Evolutionary conservation across 768 basidiomycete genomes (phyloP).

Genomic region (Amanita exitialis): DNA sequence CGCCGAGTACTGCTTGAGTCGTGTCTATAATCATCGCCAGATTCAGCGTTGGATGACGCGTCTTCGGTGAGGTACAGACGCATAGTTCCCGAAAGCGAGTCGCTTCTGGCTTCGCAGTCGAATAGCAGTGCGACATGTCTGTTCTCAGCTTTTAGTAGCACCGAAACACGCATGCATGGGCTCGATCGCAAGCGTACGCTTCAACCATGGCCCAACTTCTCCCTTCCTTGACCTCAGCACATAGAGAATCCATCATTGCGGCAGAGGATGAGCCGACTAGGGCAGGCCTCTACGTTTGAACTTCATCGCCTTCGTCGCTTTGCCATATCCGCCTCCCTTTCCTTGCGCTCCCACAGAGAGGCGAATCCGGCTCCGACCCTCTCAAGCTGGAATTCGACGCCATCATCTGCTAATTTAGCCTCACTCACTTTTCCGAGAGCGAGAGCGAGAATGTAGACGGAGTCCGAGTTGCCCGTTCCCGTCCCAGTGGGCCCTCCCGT

Average conservation of each 20-base stretch:
- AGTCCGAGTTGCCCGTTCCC: background rate
- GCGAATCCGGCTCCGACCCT: background rate
- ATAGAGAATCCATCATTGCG: slow-evolving; percentile 27
- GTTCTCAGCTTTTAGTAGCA: too few relatives aligned
- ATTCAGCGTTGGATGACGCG: too few relatives aligned
- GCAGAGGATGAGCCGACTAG: slow-evolving; percentile 28
- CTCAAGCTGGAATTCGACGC: background rate
- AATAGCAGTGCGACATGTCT: too few relatives aligned
- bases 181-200: slow-evolving; percentile 17
- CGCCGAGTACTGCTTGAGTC: too few relatives aligned
- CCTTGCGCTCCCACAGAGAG: background rate
- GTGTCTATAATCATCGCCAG: too few relatives aligned
- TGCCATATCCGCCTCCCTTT: too few relatives aligned
- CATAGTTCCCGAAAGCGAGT: too few relatives aligned
- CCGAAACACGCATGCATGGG: too few relatives aligned
- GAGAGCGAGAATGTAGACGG: background rate
- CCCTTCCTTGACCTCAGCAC: slow-evolving; percentile 56
- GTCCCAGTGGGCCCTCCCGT: too few relatives aligned
- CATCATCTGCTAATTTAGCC: background rate
- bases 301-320: background rate
- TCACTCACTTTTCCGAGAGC: background rate
- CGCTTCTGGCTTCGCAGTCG: too few relatives aligned
- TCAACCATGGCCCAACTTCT: slow-evolving; percentile 67
- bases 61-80: too few relatives aligned
- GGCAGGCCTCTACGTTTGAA: background rate